phyloP scores from a whole-genome alignment of 441 rosid species.

The Flueggea neowawraea region DNA sequence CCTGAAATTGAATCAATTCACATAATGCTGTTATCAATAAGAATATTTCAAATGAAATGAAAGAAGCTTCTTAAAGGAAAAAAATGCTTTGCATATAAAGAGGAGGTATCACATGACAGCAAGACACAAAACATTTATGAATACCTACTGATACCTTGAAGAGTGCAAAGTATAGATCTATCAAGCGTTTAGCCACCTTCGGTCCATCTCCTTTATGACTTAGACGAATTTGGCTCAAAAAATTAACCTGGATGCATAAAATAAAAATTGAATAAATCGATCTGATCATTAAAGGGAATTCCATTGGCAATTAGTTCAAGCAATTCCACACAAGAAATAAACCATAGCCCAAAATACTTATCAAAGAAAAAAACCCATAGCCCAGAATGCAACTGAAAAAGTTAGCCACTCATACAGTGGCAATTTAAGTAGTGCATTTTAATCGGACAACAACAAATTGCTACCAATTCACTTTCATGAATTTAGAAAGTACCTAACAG shows the following conservation, averaged over 20 bases:
- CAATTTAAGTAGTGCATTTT: too few species aligned
- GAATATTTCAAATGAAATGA: background rate
- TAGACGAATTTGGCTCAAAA: conserved; percentile 83
- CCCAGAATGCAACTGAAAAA: background rate
- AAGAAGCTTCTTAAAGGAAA: background rate
- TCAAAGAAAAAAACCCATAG: background rate
- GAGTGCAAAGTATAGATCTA: conserved; percentile 92
- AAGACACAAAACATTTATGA: background rate
- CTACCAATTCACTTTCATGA: background rate
- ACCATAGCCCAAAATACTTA: background rate
- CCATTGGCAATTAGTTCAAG: background rate
- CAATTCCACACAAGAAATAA: background rate
- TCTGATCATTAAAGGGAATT: background rate
- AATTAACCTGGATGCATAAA: conserved; percentile 61
- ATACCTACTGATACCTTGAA: conserved; percentile 62
- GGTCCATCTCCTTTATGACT: conserved; percentile 88
- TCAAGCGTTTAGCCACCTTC: conserved; percentile 80
- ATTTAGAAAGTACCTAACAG: background rate
- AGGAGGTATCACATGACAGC: background rate
- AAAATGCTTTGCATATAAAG: background rate
- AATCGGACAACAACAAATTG: background rate
- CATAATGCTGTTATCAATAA: too few species aligned
- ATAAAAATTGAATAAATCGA: background rate
- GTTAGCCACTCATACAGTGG: too few species aligned
- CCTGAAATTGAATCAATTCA: conserved; percentile 36